Conservation (phyloP, 768 basidiomycete species). For the Termitomyces sp. region DNA sequence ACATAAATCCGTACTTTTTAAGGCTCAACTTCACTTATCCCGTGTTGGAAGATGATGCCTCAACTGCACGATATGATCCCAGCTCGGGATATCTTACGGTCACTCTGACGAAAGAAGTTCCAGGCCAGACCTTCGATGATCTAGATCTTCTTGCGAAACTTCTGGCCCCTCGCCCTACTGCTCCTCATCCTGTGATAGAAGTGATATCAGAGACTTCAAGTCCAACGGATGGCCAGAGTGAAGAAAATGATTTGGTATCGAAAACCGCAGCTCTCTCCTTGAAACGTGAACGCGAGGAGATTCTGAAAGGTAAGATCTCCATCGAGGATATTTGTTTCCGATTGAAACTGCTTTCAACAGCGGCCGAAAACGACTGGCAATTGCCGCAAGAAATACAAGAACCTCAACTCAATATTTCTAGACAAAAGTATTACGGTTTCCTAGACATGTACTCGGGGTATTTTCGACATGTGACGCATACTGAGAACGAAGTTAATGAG, state of each 20-base stretch:
- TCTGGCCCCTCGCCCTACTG: conserved; percentile 56
- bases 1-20: conserved; percentile 82
- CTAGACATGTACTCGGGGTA: conserved; percentile 70
- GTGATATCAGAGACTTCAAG: conserved; percentile 33
- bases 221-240: conserved; percentile 6
- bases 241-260: conserved; percentile 35
- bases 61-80: conserved; percentile 72
- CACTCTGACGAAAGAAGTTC: conserved; percentile 61
- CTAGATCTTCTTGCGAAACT: conserved; percentile 76
- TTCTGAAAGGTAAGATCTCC: conserved; percentile 42
- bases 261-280: conserved; percentile 41
- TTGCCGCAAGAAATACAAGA: conserved; percentile 57
- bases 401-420: conserved; percentile 31
- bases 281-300: conserved; percentile 50
- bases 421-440: conserved; percentile 66
- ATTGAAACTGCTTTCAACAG: conserved; percentile 29
- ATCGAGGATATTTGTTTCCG: neutral
- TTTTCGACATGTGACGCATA: conserved; percentile 64
- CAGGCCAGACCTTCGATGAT: conserved; percentile 67
- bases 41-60: conserved; percentile 60
- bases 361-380: conserved; percentile 76
- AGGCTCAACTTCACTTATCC: conserved; percentile 70
- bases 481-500: conserved; percentile 80
- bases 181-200: conserved; percentile 43
- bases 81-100: conserved; percentile 72